phyloP scores from a whole-genome alignment of 1,284 basidiomycete species.

The Pseudozyma tsukubaensis region DNA sequence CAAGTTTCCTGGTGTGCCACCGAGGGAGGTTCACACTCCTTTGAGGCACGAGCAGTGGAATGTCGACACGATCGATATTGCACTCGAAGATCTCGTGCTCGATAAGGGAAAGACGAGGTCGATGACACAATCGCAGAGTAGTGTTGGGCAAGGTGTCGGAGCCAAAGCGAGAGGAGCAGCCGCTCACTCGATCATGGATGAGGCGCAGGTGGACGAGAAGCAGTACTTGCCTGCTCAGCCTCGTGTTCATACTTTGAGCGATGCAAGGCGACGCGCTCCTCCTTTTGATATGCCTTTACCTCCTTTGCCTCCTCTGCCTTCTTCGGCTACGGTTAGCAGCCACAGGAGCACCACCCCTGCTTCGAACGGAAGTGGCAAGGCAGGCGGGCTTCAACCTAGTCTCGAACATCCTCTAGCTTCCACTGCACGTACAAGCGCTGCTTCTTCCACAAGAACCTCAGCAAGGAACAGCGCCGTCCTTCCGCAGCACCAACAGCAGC shows the following conservation, averaged over 20 bases:
- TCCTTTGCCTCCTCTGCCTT: slow-evolving; percentile 16
- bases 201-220: slow-evolving; percentile 24
- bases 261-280: slow-evolving; percentile 11
- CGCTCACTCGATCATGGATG: slow-evolving; percentile 36
- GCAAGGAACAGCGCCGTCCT: slow-evolving; percentile 3
- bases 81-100: slow-evolving; percentile 38
- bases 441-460: neutral
- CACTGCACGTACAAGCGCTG: neutral
- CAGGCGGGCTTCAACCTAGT: slow-evolving; percentile 12
- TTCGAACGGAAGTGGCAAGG: slow-evolving; percentile 2
- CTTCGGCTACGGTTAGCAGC: neutral
- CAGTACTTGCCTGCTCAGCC: neutral
- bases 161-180: slow-evolving; percentile 6
- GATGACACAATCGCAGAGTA: neutral
- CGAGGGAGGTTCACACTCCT: neutral
- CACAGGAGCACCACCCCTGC: neutral
- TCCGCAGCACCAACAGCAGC: neutral
- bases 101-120: slow-evolving; percentile 20
- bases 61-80: slow-evolving; percentile 43
- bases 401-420: slow-evolving; percentile 20
- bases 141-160: neutral
- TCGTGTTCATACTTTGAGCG: slow-evolving; percentile 14
- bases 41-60: slow-evolving; percentile 38
- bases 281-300: slow-evolving; percentile 15
- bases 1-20: slow-evolving; percentile 36